Evolutionary conservation across 2,329 filamentous ascomycete species (phyloP).

Genomic region (Pseudocercospora musae): DNA sequence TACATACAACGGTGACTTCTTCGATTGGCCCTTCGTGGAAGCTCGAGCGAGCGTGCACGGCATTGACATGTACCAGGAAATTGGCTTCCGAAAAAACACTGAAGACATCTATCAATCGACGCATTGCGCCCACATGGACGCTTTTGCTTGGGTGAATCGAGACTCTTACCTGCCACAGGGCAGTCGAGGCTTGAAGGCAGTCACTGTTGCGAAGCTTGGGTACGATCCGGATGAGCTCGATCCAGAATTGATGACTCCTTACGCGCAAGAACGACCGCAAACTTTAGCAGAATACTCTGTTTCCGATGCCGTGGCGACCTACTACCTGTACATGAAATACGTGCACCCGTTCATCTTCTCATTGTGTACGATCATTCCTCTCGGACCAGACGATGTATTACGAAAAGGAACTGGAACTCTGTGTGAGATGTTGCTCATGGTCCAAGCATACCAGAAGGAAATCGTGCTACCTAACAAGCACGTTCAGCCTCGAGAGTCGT

Average conservation of each 20-base stretch:
- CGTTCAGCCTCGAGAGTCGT: conserved; percentile 81
- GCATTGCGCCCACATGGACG: conserved; percentile 98
- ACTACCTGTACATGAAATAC: conserved; percentile 99
- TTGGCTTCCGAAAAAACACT: conserved; percentile 90
- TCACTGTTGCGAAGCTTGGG: conserved; percentile 94
- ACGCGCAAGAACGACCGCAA: conserved; percentile 83
- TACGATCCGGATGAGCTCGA: conserved; percentile 98
- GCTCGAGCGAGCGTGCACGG: conserved; percentile 87
- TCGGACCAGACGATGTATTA: conserved; percentile 87
- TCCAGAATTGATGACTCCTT: conserved; percentile 92
- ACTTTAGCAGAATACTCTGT: conserved; percentile 97
- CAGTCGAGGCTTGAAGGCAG: conserved; percentile 93
- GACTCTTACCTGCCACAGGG: conserved; percentile 97
- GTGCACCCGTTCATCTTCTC: conserved; percentile 99
- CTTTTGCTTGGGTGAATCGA: conserved; percentile 97
- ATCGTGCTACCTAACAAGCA: conserved; percentile 98
- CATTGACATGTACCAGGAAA: conserved; percentile 99
- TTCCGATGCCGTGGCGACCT: conserved; percentile 96
- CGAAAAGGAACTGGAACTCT: conserved; percentile 95
- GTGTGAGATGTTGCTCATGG: conserved; percentile 99
- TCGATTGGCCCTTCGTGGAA: conserved; percentile 99
- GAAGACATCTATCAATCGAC: conserved; percentile 96
- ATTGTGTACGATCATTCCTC: conserved; percentile 89
- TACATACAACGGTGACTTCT: conserved; percentile 99
- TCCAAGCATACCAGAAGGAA: conserved; percentile 87